A percentile compares a stretch with the other conserved stretches of the same genome.
Evolutionary conservation across 176 grass and related monocot species (phyloP).

Genomic region (Paspalum notatum): DNA sequence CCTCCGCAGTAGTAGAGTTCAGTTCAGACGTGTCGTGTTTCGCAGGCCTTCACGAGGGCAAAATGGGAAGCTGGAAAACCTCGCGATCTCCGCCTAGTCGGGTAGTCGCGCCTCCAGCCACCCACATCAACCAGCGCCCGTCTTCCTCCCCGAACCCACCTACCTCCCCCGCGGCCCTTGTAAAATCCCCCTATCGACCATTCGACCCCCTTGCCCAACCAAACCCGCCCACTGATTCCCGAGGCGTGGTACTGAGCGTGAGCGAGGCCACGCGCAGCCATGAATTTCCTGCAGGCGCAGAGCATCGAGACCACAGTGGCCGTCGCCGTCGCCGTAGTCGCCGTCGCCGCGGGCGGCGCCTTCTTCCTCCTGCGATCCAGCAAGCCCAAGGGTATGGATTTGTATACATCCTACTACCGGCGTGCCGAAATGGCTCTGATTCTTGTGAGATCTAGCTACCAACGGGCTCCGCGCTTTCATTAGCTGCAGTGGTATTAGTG

Average conservation of each 20-base stretch:
- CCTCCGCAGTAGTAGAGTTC: too few relatives aligned
- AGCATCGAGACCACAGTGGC: conserved; percentile 53
- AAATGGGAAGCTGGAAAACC: not conserved
- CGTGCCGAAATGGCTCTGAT: conserved; percentile 21
- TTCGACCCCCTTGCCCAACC: conserved; percentile 14
- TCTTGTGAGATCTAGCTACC: conserved; percentile 33
- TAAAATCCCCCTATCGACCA: conserved; percentile 16
- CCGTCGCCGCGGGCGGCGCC: conserved; percentile 59
- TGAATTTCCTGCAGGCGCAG: conserved; percentile 58
- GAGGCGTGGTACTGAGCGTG: conserved; percentile 10
- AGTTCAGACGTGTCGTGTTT: too few relatives aligned
- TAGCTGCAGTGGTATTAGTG: not conserved
- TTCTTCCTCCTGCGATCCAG: conserved; percentile 73
- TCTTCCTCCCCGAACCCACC: not conserved
- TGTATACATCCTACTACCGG: not conserved
- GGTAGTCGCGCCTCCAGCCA: too few relatives aligned
- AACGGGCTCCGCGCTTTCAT: not conserved
- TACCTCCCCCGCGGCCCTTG: not conserved
- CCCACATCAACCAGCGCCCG: not conserved
- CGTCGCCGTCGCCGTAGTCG: conserved; percentile 68
- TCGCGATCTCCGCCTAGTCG: conserved; percentile 41
- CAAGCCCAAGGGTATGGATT: conserved; percentile 65
- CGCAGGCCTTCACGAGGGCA: not conserved
- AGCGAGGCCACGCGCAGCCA: conserved; percentile 32
- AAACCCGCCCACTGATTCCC: conserved; percentile 5